Conservation (phyloP, 2,329 filamentous ascomycete species). For the Xylaria multiplex region DNA sequence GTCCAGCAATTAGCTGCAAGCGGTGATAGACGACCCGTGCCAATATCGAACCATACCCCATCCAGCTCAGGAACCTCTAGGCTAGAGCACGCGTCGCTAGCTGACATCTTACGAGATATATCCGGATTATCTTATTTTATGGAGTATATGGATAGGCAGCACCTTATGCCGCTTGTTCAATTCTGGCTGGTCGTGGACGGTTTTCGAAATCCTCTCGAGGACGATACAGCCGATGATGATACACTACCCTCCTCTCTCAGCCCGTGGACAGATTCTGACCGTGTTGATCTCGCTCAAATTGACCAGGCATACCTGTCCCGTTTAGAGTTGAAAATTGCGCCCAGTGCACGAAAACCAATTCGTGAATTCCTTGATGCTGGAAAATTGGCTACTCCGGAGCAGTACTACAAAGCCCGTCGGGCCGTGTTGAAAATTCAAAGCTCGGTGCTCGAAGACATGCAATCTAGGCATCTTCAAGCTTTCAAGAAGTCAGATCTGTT, state of each 20-base stretch:
- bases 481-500: slow-evolving; percentile 96
- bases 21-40: slow-evolving; percentile 59
- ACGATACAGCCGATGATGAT: slow-evolving; percentile 76
- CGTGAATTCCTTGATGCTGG: slow-evolving; percentile 82
- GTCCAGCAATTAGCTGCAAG: slow-evolving; percentile 82
- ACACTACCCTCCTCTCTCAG: slow-evolving; percentile 68
- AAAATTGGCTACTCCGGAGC: slow-evolving; percentile 76
- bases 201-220: slow-evolving; percentile 91
- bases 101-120: slow-evolving; percentile 88
- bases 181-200: slow-evolving; percentile 99
- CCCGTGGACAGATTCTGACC: slow-evolving; percentile 84
- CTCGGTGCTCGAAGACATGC: slow-evolving; percentile 83
- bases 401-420: slow-evolving; percentile 84
- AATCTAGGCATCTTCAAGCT: slow-evolving; percentile 78
- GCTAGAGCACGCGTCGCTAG: slow-evolving; percentile 78
- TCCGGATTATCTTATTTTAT: slow-evolving; percentile 97
- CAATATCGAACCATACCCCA: slow-evolving; percentile 48
- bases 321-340: slow-evolving; percentile 80
- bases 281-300: slow-evolving; percentile 89
- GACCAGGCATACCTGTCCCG: slow-evolving; percentile 88
- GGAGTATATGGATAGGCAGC: slow-evolving; percentile 97
- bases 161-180: slow-evolving; percentile 88
- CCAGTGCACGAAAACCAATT: slow-evolving; percentile 74
- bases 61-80: slow-evolving; percentile 61
- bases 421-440: slow-evolving; percentile 86